Evolutionary conservation across 2,329 filamentous ascomycete genomes (phyloP), one percentile per base, ranked within the genome.

Genomic region (Trichoderma lentiforme): DNA sequence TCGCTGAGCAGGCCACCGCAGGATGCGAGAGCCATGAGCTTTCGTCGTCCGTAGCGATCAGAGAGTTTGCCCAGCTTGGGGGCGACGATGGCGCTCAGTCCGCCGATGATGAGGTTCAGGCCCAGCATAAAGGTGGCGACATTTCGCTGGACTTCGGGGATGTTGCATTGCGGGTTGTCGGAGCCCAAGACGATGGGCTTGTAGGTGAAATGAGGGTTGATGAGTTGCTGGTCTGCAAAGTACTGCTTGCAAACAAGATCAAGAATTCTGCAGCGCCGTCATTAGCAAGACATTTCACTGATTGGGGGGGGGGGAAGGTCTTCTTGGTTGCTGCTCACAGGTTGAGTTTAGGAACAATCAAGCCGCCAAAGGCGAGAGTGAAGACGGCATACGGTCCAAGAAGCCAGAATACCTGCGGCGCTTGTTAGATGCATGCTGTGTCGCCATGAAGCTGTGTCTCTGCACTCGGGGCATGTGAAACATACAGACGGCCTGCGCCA

Each of bases 41-140:
- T 88, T 71, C 90, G 93, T 56, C 96, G 89, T 30, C 96, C 96
- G 80, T 93, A 93, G 26, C 94, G 89, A 82, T 99, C 96, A 0
- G 95, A 98, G 18, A 97, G 82, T 2, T 92, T 88, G 0, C 96
- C 96, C 3, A 98, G 83, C 76, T 92, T 93, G 0, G 96, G 96
- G 34, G 92, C 92, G 18, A 91, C 90, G 66, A 98, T 83, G 8
- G 95, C 94, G 72, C 94, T 93, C 11, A 98, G 83, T 1, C 92
- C 83, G 1, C 96, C 96, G 3, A 90, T 88, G 61, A 92, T 87
- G 28, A 98, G 84, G 75, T 88, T 93, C 75, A 93, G 86, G 76
- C 92, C 90, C 1, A 98, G 86, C 66, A 90, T 91, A 80, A 98
- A 97, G 61, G 89, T 89, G 0, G 95, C 91, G 2, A 93, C 93